A percentile compares a stretch with the other conserved stretches of the same genome.
Evolutionary conservation across 2,329 filamentous ascomycete species (phyloP).

Genomic region (Fusarium proliferatum): DNA sequence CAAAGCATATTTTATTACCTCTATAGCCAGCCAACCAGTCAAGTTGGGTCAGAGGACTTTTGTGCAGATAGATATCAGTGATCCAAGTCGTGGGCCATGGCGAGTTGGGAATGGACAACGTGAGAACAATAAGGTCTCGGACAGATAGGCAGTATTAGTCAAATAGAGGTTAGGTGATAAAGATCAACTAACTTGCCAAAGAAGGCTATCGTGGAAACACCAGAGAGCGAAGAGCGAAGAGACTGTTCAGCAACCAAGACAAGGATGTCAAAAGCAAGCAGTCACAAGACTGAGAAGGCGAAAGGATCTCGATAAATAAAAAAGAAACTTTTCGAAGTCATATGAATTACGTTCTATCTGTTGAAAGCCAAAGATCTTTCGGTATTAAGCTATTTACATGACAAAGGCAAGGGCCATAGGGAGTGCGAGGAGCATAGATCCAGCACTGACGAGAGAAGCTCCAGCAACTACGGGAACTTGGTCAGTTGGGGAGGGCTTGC

Average conservation of each 20-base stretch:
- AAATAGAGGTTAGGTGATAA: neutral
- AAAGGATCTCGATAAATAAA: neutral
- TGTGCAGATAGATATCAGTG: accelerated
- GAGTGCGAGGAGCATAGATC: slow-evolving; percentile 17
- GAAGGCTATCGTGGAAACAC: neutral
- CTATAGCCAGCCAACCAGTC: too few relatives aligned
- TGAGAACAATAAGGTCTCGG: too few relatives aligned
- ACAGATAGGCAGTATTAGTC: too few relatives aligned
- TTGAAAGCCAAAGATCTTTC: slow-evolving; percentile 25
- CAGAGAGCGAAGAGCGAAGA: neutral
- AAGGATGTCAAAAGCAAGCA: neutral
- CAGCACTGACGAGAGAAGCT: slow-evolving; percentile 23
- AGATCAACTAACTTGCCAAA: neutral
- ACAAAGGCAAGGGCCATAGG: slow-evolving; percentile 25
- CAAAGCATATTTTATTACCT: neutral
- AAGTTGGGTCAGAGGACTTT: accelerated
- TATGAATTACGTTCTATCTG: slow-evolving; percentile 23
- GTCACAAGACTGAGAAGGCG: neutral
- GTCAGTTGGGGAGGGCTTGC: neutral
- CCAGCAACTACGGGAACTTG: slow-evolving; percentile 24
- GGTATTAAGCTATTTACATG: slow-evolving; percentile 30
- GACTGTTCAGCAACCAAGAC: neutral
- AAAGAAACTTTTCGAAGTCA: neutral
- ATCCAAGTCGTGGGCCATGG: too few relatives aligned
- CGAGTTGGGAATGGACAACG: neutral